Evolutionary conservation across 148 eudicot species (phyloP).

Genomic region (Spergularia marina): DNA sequence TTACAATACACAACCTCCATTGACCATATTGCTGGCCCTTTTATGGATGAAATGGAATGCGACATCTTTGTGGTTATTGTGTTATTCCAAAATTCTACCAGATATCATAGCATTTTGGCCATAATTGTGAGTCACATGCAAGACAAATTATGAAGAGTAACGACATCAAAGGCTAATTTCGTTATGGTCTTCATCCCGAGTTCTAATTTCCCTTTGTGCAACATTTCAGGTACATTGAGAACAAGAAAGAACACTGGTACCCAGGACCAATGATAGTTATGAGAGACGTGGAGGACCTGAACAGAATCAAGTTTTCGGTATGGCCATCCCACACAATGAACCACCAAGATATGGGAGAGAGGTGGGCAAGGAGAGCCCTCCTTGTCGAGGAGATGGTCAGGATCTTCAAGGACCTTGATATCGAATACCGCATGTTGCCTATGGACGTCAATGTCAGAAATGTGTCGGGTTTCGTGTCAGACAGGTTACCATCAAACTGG

Average conservation of each 20-base stretch:
- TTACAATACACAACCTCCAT: not conserved
- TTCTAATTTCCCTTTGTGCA: not conserved
- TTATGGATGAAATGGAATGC: too few relatives aligned
- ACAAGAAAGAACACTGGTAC: conserved; percentile 68
- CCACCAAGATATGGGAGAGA: conserved; percentile 74
- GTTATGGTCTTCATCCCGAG: not conserved
- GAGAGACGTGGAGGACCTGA: conserved; percentile 75
- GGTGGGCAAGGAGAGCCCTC: conserved; percentile 58
- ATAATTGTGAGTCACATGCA: too few relatives aligned
- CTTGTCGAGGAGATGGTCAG: conserved; percentile 72
- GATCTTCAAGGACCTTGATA: conserved; percentile 56
- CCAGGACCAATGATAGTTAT: conserved; percentile 61
- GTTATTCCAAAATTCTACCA: too few relatives aligned
- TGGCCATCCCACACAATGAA: conserved; percentile 80
- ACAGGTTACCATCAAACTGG: conserved; percentile 71
- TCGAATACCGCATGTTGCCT: conserved; percentile 72
- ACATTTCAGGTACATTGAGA: conserved; percentile 52
- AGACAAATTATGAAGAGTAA: not conserved
- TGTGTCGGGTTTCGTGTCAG: conserved; percentile 45
- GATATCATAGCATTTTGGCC: too few relatives aligned
- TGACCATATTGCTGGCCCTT: conserved; percentile 1
- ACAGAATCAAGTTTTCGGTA: conserved; percentile 54
- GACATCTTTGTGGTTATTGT: too few relatives aligned
- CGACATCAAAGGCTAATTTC: too few relatives aligned
- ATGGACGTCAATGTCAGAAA: conserved; percentile 59